Conservation (phyloP, 345 rosid genomes). For the Nasturtium officinale region DNA sequence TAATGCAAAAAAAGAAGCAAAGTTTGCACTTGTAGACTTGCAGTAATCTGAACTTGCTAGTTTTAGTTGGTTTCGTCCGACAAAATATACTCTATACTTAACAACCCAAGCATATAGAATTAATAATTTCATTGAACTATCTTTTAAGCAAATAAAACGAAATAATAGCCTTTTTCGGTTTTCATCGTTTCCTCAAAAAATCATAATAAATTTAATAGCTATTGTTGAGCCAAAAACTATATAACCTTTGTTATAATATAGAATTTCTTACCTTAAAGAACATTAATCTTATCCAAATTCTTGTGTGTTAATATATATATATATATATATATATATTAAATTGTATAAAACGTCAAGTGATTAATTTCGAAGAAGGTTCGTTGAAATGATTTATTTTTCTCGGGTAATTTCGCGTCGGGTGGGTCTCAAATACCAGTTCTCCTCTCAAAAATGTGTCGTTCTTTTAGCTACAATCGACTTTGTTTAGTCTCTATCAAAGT, state of each 20-base stretch:
- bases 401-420: slow-evolving; percentile 35
- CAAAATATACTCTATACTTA: not conserved
- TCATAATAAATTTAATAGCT: not conserved
- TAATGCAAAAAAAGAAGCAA: not conserved
- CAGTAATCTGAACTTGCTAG: not conserved
- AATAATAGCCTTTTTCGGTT: not conserved
- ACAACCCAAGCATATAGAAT: not conserved
- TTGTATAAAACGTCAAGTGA: slow-evolving; percentile 18
- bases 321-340: slow-evolving; percentile 9
- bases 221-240: not conserved
- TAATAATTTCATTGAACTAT: not conserved
- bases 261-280: not conserved
- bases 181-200: not conserved
- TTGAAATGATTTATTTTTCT: not conserved
- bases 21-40: not conserved
- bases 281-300: slow-evolving; percentile 15
- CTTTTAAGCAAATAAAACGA: not conserved
- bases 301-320: not conserved
- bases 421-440: not conserved
- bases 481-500: slow-evolving; percentile 11
- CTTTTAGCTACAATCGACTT: slow-evolving; percentile 21
- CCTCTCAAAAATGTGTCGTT: slow-evolving; percentile 17
- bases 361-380: slow-evolving; percentile 35
- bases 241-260: not conserved
- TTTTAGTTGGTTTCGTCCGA: slow-evolving; percentile 17